Percentiles rank a stretch among this genome's conserved stretches.
Evolutionary conservation across 768 basidiomycete genomes (phyloP).

Genomic region (Rubroboletus satanas): DNA sequence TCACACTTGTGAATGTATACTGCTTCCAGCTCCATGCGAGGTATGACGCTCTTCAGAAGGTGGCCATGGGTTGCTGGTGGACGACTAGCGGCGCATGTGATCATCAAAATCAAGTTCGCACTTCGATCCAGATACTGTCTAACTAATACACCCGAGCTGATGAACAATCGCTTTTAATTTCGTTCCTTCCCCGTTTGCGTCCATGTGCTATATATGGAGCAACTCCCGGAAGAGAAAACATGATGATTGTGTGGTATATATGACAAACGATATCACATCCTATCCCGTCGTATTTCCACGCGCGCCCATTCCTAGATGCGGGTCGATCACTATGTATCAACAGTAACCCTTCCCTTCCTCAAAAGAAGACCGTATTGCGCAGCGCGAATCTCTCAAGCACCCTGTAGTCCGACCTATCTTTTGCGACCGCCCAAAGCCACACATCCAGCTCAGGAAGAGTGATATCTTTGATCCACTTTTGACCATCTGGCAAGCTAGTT

Average conservation of each 20-base stretch:
- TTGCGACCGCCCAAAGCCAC: conserved; percentile 83
- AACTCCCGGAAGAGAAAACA: background rate
- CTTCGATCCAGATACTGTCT: conserved; percentile 9
- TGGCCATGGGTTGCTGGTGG: background rate
- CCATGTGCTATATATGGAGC: conserved; percentile 1
- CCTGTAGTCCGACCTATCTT: conserved; percentile 71
- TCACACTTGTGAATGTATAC: conserved; percentile 6
- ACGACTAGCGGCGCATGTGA: conserved; percentile 4
- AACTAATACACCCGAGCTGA: background rate
- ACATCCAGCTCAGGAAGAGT: conserved; percentile 61
- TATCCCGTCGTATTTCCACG: background rate
- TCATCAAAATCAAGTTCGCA: conserved; percentile 11
- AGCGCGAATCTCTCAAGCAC: conserved; percentile 62
- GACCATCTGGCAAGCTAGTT: conserved; percentile 20
- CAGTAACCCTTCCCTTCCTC: conserved; percentile 1
- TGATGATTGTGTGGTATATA: background rate
- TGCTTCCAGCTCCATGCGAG: conserved; percentile 7
- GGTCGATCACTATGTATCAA: background rate
- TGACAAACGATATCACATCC: conserved; percentile 2
- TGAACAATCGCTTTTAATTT: conserved; percentile 8
- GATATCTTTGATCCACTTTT: conserved; percentile 53
- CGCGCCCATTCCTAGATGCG: background rate
- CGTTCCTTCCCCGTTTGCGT: background rate
- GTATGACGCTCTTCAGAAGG: conserved; percentile 2
- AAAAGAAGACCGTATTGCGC: conserved; percentile 68